Conservation (phyloP, 345 rosid species). For the Arabidopsis suecica region DNA sequence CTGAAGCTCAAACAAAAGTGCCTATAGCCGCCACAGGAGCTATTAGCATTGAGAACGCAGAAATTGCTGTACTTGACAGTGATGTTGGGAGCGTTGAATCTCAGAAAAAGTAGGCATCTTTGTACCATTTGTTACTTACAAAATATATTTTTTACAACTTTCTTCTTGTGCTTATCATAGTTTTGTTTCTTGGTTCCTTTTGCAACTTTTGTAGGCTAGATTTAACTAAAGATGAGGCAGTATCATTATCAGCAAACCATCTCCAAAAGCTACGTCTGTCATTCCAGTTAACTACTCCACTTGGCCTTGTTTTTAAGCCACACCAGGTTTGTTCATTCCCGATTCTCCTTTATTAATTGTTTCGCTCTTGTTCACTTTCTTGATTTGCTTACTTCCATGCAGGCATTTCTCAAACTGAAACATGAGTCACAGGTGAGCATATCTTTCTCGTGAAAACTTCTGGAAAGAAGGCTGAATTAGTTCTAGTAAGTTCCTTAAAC, state of each 20-base stretch:
- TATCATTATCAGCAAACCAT: slow-evolving; percentile 88
- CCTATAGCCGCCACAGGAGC: slow-evolving; percentile 69
- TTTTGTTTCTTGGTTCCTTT: slow-evolving; percentile 15
- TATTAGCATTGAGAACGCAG: slow-evolving; percentile 68
- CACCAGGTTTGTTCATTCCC: slow-evolving; percentile 72
- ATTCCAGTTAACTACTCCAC: slow-evolving; percentile 71
- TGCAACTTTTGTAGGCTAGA: slow-evolving; percentile 61
- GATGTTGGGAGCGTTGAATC: slow-evolving; percentile 79
- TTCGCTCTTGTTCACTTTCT: slow-evolving; percentile 22
- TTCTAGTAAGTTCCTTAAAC: slow-evolving; percentile 69
- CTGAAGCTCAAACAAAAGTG: slow-evolving; percentile 67
- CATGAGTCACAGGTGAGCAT: slow-evolving; percentile 92
- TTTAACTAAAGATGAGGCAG: slow-evolving; percentile 61
- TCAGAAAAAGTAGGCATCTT: slow-evolving; percentile 63
- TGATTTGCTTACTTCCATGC: slow-evolving; percentile 49
- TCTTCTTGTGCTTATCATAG: slow-evolving; percentile 12
- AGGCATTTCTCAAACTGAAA: slow-evolving; percentile 90
- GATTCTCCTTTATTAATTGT: slow-evolving; percentile 8
- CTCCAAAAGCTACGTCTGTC: slow-evolving; percentile 91
- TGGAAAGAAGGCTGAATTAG: slow-evolving; percentile 74
- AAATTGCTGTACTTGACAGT: slow-evolving; percentile 82
- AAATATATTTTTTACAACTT: background rate
- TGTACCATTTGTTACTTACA: background rate
- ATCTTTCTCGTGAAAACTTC: slow-evolving; percentile 75
- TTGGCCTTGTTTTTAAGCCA: slow-evolving; percentile 74